Evolutionary conservation across 2,329 filamentous ascomycete species (phyloP).

Genomic region (Sporothrix curviconia): DNA sequence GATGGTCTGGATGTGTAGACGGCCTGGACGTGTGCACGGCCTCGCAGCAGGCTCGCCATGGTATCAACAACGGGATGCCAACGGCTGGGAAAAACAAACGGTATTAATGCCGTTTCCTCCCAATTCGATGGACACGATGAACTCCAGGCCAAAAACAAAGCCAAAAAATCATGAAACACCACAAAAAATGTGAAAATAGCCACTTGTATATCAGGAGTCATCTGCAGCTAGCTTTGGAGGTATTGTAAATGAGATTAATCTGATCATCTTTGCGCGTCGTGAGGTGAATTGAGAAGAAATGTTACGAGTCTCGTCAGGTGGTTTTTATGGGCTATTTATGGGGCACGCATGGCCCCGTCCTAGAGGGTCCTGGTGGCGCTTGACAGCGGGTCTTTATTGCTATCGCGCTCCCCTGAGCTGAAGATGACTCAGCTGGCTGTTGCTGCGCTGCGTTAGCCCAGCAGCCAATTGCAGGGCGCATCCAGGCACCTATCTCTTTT

Average conservation of each 20-base stretch:
- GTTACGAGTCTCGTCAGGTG: not conserved
- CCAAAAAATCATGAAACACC: not conserved
- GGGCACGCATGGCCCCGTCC: not conserved
- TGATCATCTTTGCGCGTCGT: too few species aligned
- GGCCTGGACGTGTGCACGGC: not conserved
- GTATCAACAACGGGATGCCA: not conserved
- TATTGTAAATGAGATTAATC: slow-evolving; percentile 6
- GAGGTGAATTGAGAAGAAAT: too few species aligned
- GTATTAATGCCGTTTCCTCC: not conserved
- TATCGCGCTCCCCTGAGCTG: not conserved
- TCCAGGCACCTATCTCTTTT: slow-evolving; percentile 8
- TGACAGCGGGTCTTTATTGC: not conserved
- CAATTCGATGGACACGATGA: not conserved
- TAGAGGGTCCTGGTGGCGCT: not conserved
- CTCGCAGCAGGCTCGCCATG: not conserved
- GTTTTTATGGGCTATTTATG: not conserved
- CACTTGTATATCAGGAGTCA: slow-evolving; percentile 6
- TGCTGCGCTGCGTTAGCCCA: not conserved
- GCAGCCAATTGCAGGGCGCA: not conserved
- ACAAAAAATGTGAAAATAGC: slow-evolving; percentile 1
- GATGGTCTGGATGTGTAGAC: slow-evolving; percentile 74
- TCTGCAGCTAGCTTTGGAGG: slow-evolving; percentile 3
- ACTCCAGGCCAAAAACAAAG: slow-evolving; percentile 7
- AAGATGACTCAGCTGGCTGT: not conserved
- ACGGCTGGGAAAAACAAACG: not conserved